Evolutionary conservation across 1,284 basidiomycete species (phyloP), one percentile per base, ranked within the genome.

Genomic region (Schizophyllum commune): DNA sequence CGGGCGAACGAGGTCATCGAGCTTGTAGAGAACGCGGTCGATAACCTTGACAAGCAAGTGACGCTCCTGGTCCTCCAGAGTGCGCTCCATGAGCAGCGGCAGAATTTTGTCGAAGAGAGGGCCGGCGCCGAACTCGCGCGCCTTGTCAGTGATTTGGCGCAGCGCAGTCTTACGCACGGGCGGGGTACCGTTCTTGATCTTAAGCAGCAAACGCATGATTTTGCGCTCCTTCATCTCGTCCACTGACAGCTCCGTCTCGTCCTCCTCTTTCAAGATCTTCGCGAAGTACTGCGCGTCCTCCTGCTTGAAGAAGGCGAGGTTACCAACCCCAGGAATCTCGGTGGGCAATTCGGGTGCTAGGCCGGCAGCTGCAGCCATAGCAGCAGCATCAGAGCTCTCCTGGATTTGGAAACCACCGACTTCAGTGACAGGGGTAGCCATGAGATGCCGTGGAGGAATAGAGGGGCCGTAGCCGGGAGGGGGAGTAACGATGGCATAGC

Each of bases 71-170:
- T 99, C 97, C 77, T 99, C 97, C 55, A 99, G 84, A 0, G 95
- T 98, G 22, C 96, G 89, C 74, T 99, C 97, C 97, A 99, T 99
- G 65, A 99, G 89, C 59, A 99, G 79, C 0, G 96, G 97, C 9
- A 99, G 81, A 65, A 99, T 99, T 77, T 99, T 99, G 80, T 99
- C 97, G 74, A 99, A 99, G 7, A 99, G 82, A n/a, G 97, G 97
- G 21, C 96, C 96, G 27, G 97, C 96, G 60, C 96, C 96, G 66
- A 99, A 98, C 70, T 99, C 95, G 67, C 96, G 90, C 64, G 97
- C 97, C 74, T 98, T 97, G 81, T 99, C 97, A n/a, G 96, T 98
- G 71, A 99, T 98, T 74, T 98, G 96, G 60, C 96, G 86, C 55
- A 99, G 85, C 9, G 97, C 97, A 1, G 96, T 95, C 77, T 99